Evolutionary conservation across 768 basidiomycete genomes (phyloP).

Genomic region (Amanita rubescens): DNA sequence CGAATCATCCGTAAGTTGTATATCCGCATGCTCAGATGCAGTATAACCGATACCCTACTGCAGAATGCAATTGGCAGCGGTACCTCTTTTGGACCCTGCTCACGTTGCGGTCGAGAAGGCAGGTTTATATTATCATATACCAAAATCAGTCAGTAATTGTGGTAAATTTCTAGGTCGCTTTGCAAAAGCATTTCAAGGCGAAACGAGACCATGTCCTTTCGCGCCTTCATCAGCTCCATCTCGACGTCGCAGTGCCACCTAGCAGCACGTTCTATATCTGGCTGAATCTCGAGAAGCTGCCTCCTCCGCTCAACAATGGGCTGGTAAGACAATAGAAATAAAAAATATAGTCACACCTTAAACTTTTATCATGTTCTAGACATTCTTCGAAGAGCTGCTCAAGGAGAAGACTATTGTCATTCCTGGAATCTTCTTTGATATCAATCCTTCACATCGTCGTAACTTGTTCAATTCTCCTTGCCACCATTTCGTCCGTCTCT

Average conservation of each 20-base stretch:
- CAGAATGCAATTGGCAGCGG: constrained; percentile 82
- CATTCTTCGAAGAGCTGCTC: constrained; percentile 91
- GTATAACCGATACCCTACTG: neutral
- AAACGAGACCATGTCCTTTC: constrained; percentile 88
- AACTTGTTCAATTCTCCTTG: constrained; percentile 89
- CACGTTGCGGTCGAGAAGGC: constrained; percentile 68
- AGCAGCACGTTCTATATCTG: constrained; percentile 90
- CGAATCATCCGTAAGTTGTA: constrained; percentile 74
- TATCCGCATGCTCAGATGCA: neutral
- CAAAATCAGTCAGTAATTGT: neutral
- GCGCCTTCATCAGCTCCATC: constrained; percentile 69
- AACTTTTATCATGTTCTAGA: constrained; percentile 31
- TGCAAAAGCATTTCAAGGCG: constrained; percentile 84
- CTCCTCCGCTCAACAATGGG: constrained; percentile 81
- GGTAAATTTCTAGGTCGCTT: constrained; percentile 42
- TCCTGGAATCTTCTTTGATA: constrained; percentile 87
- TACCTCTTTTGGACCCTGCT: constrained; percentile 70
- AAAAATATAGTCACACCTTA: neutral
- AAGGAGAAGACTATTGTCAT: constrained; percentile 90
- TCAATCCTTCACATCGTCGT: constrained; percentile 74
- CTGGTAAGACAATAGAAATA: constrained; percentile 36
- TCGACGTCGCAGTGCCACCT: constrained; percentile 73
- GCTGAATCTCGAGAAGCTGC: constrained; percentile 78
- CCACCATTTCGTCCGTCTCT: constrained; percentile 83
- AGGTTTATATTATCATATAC: neutral